Percentiles rank a stretch among this genome's conserved stretches.
Conservation (phyloP, 371 early-diverging fungal genomes). For the Choanephora cucurbitarum region DNA sequence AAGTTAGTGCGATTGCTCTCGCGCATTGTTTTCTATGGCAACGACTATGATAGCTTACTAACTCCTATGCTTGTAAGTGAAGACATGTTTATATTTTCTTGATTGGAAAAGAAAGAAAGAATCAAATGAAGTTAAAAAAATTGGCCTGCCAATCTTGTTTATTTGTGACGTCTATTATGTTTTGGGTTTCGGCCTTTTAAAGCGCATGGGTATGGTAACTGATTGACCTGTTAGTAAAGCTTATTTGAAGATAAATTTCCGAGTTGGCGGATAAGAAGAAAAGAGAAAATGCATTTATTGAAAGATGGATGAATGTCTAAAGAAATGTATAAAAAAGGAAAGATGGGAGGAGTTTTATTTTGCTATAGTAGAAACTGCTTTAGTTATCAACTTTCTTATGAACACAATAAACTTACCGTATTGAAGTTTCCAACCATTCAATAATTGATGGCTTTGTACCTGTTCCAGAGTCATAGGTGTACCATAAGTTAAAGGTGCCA, state of each 20-base stretch:
- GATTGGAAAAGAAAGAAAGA: no score
- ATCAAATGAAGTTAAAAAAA: no score
- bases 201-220: no score
- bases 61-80: not conserved
- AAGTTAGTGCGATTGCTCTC: no score
- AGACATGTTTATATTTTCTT: not conserved
- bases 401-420: constrained; percentile 54
- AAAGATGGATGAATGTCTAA: not conserved
- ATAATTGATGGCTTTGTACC: constrained; percentile 68
- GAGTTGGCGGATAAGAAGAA: no score
- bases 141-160: no score
- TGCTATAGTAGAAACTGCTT: not conserved
- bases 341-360: not conserved
- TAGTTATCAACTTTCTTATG: not conserved
- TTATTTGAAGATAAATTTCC: no score
- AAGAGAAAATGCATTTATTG: not conserved
- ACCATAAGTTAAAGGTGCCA: constrained; percentile 74
- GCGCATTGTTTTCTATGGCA: no score
- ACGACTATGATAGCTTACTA: not conserved
- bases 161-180: no score
- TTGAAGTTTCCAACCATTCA: constrained; percentile 83
- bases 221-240: no score
- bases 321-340: not conserved
- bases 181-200: no score
- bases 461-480: constrained; percentile 59